phyloP scores from a whole-genome alignment of 1,139 yeast genomes.

The Dujonia santamariae region DNA sequence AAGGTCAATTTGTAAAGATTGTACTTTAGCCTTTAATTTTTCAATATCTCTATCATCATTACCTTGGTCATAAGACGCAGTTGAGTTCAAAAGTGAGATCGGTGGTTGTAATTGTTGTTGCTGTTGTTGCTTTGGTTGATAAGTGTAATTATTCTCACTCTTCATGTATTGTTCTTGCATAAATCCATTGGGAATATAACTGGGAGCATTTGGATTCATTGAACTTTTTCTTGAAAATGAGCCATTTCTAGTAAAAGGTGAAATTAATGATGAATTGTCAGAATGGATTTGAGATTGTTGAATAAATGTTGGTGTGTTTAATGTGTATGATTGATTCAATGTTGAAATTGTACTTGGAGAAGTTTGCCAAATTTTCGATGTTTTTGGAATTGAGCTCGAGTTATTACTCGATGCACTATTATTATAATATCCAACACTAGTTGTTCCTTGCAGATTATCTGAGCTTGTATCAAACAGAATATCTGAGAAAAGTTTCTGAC shows the following conservation, averaged over 20 bases:
- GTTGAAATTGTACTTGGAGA: too few relatives aligned
- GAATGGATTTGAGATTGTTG: neutral
- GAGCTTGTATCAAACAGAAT: slow-evolving; percentile 7
- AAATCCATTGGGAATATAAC: slow-evolving; percentile 22
- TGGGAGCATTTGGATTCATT: slow-evolving; percentile 29
- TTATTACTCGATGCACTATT: too few relatives aligned
- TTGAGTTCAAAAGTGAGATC: slow-evolving; percentile 1
- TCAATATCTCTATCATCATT: slow-evolving; percentile 14
- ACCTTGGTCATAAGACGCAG: neutral
- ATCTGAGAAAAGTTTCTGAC: slow-evolving; percentile 5
- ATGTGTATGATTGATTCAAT: neutral
- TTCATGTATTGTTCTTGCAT: neutral
- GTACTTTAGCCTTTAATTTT: slow-evolving; percentile 17
- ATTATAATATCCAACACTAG: neutral
- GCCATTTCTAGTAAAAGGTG: slow-evolving; percentile 3
- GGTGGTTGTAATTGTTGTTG: neutral
- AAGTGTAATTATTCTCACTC: slow-evolving; percentile 2
- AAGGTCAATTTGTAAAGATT: slow-evolving; percentile 21
- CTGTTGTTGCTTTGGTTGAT: slow-evolving; percentile 3
- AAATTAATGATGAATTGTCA: too few relatives aligned
- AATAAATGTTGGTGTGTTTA: neutral
- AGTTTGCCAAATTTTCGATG: slow-evolving; percentile 5
- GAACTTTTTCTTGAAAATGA: slow-evolving; percentile 6
- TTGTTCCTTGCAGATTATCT: slow-evolving; percentile 3
- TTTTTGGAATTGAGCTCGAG: slow-evolving; percentile 3